phyloP scores from a whole-genome alignment of 1,139 yeast genomes.

The Suzukiozyma palmioleophila region DNA sequence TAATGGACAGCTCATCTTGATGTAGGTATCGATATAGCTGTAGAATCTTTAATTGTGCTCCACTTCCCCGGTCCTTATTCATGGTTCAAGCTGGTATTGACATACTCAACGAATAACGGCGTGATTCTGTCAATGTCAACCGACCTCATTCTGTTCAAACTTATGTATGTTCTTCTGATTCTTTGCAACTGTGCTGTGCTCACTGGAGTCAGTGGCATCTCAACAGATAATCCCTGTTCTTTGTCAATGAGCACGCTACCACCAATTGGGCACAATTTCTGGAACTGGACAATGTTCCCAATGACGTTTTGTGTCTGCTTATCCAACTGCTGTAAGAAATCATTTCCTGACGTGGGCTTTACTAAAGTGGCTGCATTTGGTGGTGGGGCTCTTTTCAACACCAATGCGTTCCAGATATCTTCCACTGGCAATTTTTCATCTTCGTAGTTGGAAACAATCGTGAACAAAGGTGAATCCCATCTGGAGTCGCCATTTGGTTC shows the following conservation, averaged over 20 bases:
- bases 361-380: constrained; percentile 77
- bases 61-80: too few species aligned
- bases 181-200: constrained; percentile 80
- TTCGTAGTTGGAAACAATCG: constrained; percentile 58
- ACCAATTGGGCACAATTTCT: constrained; percentile 54
- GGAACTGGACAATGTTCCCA: constrained; percentile 54
- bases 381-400: constrained; percentile 56
- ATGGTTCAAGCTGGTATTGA: constrained; percentile 49
- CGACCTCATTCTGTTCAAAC: constrained; percentile 74
- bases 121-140: constrained; percentile 63
- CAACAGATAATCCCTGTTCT: constrained; percentile 40
- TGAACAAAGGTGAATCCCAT: constrained; percentile 93
- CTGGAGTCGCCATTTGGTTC: constrained; percentile 84
- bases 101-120: constrained; percentile 69
- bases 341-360: constrained; percentile 67
- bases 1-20: too few species aligned
- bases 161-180: constrained; percentile 74
- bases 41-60: too few species aligned
- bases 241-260: constrained; percentile 40
- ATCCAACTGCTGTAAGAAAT: constrained; percentile 79
- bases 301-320: constrained; percentile 63
- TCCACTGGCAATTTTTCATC: constrained; percentile 52
- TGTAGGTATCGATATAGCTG: too few species aligned
- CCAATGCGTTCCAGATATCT: constrained; percentile 69
- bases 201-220: constrained; percentile 60